Conservation (phyloP, 225 moss, liverwort and hornwort species). For the Marchantia paleacea region DNA sequence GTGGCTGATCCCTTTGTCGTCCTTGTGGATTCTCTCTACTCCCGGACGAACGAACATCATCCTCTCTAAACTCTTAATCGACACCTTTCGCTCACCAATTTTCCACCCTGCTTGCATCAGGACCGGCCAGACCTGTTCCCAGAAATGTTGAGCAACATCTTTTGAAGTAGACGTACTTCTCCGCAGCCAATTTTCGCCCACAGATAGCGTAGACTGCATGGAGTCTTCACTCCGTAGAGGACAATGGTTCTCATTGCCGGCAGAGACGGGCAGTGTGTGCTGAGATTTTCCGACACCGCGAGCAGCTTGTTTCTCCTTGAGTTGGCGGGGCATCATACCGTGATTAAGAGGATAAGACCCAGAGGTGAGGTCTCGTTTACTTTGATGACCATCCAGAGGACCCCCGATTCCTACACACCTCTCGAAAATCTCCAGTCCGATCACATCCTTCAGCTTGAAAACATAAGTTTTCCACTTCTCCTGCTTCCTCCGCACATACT, state of each 20-base stretch:
- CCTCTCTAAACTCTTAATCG: conserved; percentile 14
- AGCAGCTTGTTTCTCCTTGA: conserved; percentile 3
- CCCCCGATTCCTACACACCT: conserved; percentile 48
- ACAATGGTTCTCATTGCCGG: conserved; percentile 24
- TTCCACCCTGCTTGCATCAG: conserved; percentile 43
- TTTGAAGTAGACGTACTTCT: not conserved
- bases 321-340: not conserved
- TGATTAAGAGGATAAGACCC: not conserved
- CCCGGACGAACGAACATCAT: conserved; percentile 44
- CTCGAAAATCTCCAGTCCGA: conserved; percentile 47
- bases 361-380: conserved; percentile 41
- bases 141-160: conserved; percentile 26
- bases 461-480: conserved; percentile 38
- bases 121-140: conserved; percentile 61
- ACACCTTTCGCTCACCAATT: conserved; percentile 32
- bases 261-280: not conserved
- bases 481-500: conserved; percentile 13
- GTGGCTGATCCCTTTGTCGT: conserved; percentile 44
- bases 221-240: conserved; percentile 38
- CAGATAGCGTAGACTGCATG: conserved; percentile 45
- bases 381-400: conserved; percentile 1
- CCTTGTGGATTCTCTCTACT: conserved; percentile 28
- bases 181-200: conserved; percentile 34
- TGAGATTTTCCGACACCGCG: not conserved
- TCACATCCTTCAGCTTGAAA: conserved; percentile 38